Conservation (phyloP, 2,329 filamentous ascomycete species). For the Alternaria angustiovoidea region DNA sequence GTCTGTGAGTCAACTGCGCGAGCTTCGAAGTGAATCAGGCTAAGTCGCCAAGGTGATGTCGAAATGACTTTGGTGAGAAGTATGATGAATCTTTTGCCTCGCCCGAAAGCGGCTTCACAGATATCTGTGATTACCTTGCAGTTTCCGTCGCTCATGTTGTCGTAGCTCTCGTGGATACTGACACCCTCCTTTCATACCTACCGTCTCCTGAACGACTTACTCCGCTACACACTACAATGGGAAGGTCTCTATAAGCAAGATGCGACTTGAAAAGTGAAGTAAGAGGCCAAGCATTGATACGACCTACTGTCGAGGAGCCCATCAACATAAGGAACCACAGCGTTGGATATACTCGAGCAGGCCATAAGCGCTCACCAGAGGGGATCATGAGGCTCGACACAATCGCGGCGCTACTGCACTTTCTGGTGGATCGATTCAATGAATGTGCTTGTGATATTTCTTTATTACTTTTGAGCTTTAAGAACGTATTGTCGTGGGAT, state of each 20-base stretch:
- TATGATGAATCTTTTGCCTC: neutral
- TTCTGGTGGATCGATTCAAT: neutral
- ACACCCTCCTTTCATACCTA: neutral
- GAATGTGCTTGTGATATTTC: neutral
- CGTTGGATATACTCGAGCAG: neutral
- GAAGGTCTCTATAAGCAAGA: neutral
- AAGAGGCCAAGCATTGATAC: neutral
- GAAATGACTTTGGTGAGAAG: neutral
- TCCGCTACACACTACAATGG: neutral
- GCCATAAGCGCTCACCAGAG: neutral
- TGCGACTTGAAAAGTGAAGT: neutral
- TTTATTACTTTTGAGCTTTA: neutral
- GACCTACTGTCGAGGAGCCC: neutral
- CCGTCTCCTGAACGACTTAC: neutral
- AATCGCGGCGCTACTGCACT: neutral
- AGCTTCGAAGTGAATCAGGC: neutral
- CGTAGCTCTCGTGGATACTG: neutral
- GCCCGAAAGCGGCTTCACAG: neutral
- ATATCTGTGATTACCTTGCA: neutral
- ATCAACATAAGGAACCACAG: neutral
- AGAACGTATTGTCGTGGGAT: neutral
- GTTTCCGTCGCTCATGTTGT: neutral
- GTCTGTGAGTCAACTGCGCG: neutral
- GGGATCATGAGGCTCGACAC: neutral
- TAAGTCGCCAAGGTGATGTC: neutral